Evolutionary conservation across 2,329 filamentous ascomycete species (phyloP), one percentile per base, ranked within the genome.

Genomic region (Zelopaecilomyces penicillatus): DNA sequence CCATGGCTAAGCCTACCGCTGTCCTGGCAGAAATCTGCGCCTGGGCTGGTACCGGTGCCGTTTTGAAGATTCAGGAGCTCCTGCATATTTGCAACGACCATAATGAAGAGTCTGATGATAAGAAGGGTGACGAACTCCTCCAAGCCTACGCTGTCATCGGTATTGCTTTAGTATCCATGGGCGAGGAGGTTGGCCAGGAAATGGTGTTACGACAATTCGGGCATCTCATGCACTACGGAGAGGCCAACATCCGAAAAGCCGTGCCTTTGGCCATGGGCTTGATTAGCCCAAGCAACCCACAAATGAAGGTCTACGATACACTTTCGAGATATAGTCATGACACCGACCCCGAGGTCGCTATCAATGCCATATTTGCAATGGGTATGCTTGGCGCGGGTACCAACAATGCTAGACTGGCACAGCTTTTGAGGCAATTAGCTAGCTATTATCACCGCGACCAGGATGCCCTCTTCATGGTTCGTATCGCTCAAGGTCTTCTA

Each of bases 251-350:
- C 57, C 85, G 93, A 50, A 93, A 93, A 61, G 91, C 90, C 19
- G 93, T 98, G 30, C 93, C 93, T 32, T 75, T 98, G 44, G 93
- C 93, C 28, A 94, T 98, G 88, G 94, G 90, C 58, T 77, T 98
- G 44, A 84, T 98, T 61, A 95, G 87, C 68, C 88, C 94, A 9
- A 96, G 89, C 70, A 98, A 98, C 70, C 93, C 93, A 8, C 94
- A 98, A 65, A 98, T 98, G 91, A 98, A 97, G 75, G 87, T 98
- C 39, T 98, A 98, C 71, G 93, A 98, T 65, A 98, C 93, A 1
- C 74, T 98, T 8, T 98, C 93, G 42, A 78, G 93, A 60, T 98
- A 98, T 76, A 94, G 86, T 52, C 93, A 98, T 76, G 93, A 98
- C 71, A 98, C 93, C 55, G 93, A 98, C 69, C 94, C 91, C 50